Conservation (phyloP, 805 yeast genomes). For the Yarrowia keelungensis region DNA sequence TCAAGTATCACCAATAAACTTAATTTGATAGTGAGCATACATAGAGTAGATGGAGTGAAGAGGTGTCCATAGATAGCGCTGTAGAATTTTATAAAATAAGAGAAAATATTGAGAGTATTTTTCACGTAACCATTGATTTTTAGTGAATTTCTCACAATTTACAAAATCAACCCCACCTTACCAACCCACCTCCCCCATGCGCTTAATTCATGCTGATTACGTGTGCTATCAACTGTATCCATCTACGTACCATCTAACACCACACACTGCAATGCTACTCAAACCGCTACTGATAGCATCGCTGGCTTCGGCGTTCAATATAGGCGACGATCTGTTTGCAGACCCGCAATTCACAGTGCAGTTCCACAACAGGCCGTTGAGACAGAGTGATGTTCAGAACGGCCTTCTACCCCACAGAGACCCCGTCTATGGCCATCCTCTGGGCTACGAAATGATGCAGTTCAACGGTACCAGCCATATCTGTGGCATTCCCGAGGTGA, state of each 20-base stretch:
- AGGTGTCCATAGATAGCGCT: too few relatives aligned
- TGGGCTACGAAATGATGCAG: conserved; percentile 41
- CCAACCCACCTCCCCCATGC: neutral
- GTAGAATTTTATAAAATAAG: too few relatives aligned
- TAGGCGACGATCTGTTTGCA: conserved; percentile 28
- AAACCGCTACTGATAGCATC: conserved; percentile 3
- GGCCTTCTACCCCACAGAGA: conserved; percentile 15
- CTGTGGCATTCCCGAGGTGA: conserved; percentile 42
- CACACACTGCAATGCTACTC: neutral
- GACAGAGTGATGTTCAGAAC: conserved; percentile 1
- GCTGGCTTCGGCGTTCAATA: conserved; percentile 19
- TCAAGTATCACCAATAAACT: too few relatives aligned
- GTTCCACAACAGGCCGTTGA: conserved; percentile 24
- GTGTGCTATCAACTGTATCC: neutral
- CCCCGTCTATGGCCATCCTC: conserved; percentile 11
- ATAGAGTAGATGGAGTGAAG: too few relatives aligned
- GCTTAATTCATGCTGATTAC: conserved; percentile 26
- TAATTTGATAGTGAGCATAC: too few relatives aligned
- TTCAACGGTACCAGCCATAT: conserved; percentile 41
- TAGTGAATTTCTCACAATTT: neutral
- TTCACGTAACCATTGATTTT: too few relatives aligned
- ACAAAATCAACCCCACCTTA: neutral
- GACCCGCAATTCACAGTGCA: conserved; percentile 36
- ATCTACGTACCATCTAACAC: neutral
- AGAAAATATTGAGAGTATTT: too few relatives aligned